Evolutionary conservation across 768 basidiomycete species (phyloP).

Genomic region (Boletus eberwhitei): DNA sequence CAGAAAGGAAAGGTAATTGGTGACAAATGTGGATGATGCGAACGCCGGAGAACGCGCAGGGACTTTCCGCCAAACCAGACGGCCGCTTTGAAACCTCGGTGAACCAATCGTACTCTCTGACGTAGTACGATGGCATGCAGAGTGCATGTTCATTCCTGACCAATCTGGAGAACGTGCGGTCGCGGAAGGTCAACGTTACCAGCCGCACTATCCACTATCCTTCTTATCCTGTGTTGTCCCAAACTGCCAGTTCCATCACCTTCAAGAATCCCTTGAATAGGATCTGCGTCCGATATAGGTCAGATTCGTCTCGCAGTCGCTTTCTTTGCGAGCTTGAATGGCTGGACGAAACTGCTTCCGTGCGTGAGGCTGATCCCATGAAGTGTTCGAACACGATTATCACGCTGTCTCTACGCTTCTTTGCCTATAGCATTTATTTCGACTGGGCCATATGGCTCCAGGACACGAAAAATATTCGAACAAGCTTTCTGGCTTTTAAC

Average conservation of each 20-base stretch:
- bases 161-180: not conserved
- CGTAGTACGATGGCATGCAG: too few species aligned
- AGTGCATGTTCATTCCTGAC: not conserved
- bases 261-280: not conserved
- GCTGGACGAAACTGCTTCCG: too few species aligned
- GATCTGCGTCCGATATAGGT: not conserved
- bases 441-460: too few species aligned
- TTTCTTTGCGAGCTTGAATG: not conserved
- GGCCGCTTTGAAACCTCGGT: not conserved
- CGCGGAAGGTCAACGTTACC: not conserved
- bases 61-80: not conserved
- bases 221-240: not conserved
- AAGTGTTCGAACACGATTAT: not conserved
- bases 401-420: not conserved
- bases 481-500: too few species aligned
- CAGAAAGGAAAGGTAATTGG: not conserved
- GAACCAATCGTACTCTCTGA: not conserved
- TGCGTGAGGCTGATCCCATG: not conserved
- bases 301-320: not conserved
- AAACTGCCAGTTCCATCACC: not conserved
- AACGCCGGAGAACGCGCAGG: not conserved
- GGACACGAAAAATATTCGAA: too few species aligned
- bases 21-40: not conserved
- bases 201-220: not conserved
- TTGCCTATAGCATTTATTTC: not conserved